Percentiles rank a stretch among this genome's conserved stretches.
These are phyloP conservation scores for Taphrina betulina DNA, from an alignment of 1,139 yeast species.

Conservation along the genomic window DNA sequence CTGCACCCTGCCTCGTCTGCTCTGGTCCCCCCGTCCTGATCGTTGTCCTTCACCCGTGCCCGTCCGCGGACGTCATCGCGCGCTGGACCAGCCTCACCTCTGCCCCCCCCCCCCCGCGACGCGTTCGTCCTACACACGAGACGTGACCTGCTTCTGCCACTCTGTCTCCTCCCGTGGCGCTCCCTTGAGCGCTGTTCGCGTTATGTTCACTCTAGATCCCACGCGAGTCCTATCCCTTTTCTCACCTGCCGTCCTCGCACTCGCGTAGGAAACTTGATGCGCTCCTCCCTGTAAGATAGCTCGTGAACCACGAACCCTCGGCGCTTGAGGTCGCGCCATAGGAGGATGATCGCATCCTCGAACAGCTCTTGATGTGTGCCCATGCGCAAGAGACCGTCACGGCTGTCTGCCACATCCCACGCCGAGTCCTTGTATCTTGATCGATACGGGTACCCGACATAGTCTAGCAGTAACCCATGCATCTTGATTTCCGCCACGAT, in stretches of 20 bases:
- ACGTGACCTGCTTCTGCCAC: not conserved
- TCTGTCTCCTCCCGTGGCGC: not conserved
- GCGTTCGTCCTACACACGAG: not conserved
- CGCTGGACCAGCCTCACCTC: not conserved
- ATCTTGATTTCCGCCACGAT: constrained; percentile 3
- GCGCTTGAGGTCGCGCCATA: not conserved
- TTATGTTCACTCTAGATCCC: not conserved
- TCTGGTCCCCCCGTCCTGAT: not conserved
- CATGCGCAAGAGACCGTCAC: too few relatives aligned
- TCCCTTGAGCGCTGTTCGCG: too few relatives aligned
- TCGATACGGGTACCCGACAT: constrained; percentile 4
- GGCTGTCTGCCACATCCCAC: too few relatives aligned
- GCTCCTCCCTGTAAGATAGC: not conserved
- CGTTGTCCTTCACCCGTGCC: not conserved
- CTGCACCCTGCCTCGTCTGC: not conserved
- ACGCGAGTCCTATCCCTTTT: constrained; percentile 4
- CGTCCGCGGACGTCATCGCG: not conserved
- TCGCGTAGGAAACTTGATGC: not conserved
- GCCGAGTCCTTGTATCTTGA: not conserved
- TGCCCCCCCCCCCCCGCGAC: too few relatives aligned
- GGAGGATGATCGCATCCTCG: not conserved
- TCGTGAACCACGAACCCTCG: constrained; percentile 2
- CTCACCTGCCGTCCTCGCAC: not conserved
- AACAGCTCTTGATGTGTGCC: not conserved
- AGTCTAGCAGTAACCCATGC: not conserved